These are phyloP conservation scores for Spirogloea muscicola DNA, from an alignment of 139 green algal species.

Conservation along the genomic window DNA sequence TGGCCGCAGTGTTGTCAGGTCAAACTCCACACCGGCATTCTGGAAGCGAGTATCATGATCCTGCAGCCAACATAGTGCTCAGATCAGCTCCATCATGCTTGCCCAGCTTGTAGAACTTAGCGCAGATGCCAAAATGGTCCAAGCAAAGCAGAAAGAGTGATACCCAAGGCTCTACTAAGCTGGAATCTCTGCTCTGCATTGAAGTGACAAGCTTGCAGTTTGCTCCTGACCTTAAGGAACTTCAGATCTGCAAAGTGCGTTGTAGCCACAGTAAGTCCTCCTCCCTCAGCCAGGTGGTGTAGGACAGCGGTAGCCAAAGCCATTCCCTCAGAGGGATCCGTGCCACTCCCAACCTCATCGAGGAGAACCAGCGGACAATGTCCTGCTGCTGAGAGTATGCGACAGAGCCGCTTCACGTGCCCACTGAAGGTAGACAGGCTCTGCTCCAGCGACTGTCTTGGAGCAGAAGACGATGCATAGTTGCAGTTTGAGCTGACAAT, in stretches of 20 bases:
- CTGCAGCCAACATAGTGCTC: too few relatives aligned
- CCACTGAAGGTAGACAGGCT: conserved; percentile 53
- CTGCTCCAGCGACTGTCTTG: conserved; percentile 49
- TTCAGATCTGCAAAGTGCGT: conserved; percentile 56
- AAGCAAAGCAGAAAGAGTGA: too few relatives aligned
- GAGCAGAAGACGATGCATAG: too few relatives aligned
- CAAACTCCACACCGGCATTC: conserved; percentile 55
- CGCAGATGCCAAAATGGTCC: background rate
- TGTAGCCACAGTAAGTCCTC: conserved; percentile 48
- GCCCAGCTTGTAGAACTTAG: background rate
- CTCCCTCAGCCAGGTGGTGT: conserved; percentile 31
- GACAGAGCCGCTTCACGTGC: conserved; percentile 27
- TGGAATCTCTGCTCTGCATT: background rate
- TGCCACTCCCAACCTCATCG: conserved; percentile 84
- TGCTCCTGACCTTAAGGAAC: conserved; percentile 48
- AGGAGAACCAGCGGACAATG: conserved; percentile 33
- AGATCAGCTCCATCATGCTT: background rate
- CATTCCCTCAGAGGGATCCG: conserved; percentile 86
- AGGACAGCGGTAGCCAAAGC: conserved; percentile 84
- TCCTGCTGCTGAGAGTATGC: conserved; percentile 25
- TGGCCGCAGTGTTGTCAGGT: conserved; percentile 37
- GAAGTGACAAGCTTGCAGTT: background rate
- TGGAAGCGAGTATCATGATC: conserved; percentile 22
- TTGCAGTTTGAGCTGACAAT: too few relatives aligned
- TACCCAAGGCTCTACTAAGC: background rate